phyloP scores from a whole-genome alignment of 345 rosid species.

The Eutrema japonicum region DNA sequence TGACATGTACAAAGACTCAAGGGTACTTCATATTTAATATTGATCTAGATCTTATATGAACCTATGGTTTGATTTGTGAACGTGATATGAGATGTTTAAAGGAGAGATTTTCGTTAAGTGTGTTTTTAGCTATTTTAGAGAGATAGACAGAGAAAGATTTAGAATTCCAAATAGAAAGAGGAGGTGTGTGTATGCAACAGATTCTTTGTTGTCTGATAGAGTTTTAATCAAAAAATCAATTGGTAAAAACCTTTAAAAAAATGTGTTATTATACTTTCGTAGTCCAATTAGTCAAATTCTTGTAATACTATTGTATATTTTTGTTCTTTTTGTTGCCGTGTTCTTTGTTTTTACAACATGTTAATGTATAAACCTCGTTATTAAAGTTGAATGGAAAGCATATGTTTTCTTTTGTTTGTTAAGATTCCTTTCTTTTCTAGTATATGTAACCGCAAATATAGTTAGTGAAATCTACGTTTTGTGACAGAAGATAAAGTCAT shows the following conservation, averaged over 20 bases:
- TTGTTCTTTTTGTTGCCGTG: neutral
- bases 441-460: constrained; percentile 31
- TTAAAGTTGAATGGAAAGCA: constrained; percentile 21
- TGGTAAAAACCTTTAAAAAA: neutral
- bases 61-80: neutral
- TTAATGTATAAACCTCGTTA: constrained; percentile 32
- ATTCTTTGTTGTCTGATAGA: neutral
- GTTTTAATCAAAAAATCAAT: neutral
- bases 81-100: neutral
- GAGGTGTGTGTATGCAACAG: neutral
- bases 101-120: neutral
- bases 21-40: neutral
- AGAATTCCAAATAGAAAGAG: neutral
- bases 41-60: neutral
- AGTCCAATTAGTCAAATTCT: neutral
- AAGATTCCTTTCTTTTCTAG: constrained; percentile 27
- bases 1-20: neutral
- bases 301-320: neutral
- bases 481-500: constrained; percentile 19
- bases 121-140: neutral
- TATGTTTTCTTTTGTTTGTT: neutral
- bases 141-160: neutral
- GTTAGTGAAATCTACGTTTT: constrained; percentile 29
- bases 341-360: constrained; percentile 16
- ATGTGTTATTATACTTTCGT: neutral